phyloP scores from a whole-genome alignment of 2,329 filamentous ascomycete species.

The Moelleriella libera region DNA sequence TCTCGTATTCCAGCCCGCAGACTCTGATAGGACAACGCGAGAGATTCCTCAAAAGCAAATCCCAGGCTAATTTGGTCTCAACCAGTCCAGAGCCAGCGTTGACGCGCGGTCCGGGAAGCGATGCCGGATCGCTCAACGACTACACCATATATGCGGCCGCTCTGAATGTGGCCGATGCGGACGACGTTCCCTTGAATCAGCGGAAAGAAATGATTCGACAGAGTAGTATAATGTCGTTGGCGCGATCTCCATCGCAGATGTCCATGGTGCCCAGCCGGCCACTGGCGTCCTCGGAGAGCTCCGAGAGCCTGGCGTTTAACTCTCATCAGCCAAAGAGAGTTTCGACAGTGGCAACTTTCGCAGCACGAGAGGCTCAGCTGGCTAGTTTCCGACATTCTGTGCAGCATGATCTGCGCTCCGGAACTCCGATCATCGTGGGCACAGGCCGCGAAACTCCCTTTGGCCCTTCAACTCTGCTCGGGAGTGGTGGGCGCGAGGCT shows the following conservation, averaged over 20 bases:
- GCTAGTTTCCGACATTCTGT: constrained; percentile 55
- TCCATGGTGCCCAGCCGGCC: constrained; percentile 6
- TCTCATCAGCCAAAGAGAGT: constrained; percentile 39
- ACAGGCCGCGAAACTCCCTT: constrained; percentile 25
- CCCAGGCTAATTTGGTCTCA: constrained; percentile 23
- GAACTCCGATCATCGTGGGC: constrained; percentile 17
- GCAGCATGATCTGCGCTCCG: constrained; percentile 42
- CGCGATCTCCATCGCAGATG: constrained; percentile 9
- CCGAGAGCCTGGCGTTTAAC: constrained; percentile 28
- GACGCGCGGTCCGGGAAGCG: constrained; percentile 17
- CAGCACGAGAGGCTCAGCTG: constrained; percentile 42
- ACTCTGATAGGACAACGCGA: constrained; percentile 43
- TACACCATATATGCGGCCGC: constrained; percentile 16
- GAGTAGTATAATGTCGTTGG: constrained; percentile 23
- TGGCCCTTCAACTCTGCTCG: constrained; percentile 16
- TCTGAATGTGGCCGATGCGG: constrained; percentile 29
- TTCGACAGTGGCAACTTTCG: constrained; percentile 24
- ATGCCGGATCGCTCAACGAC: constrained; percentile 26
- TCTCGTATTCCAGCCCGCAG: constrained; percentile 37
- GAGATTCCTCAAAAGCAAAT: constrained; percentile 36
- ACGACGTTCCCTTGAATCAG: constrained; percentile 59
- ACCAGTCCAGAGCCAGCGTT: constrained; percentile 12
- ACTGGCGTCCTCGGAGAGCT: constrained; percentile 11
- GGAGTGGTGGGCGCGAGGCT: constrained; percentile 18
- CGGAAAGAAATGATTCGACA: constrained; percentile 48